Base-by-base conservation (phyloP, 345 rosid species). In the Populus simonii region DNA sequence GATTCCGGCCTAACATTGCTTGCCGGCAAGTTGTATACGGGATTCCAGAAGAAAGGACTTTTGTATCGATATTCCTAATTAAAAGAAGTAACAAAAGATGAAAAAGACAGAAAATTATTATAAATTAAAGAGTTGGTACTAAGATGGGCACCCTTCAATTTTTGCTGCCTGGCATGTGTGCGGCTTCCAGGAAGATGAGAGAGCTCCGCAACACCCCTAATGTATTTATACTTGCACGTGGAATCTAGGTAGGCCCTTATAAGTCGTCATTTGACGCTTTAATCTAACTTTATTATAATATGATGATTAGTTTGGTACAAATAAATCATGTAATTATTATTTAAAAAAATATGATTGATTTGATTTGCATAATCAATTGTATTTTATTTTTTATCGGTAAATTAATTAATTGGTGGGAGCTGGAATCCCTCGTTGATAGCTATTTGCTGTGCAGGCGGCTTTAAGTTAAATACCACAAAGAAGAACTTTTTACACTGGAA, bases 1-100 rank as follows among this genome's bases (percentile, higher is more conserved):
- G 90, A 81, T 74, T 86, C 89, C 55, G 92, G 93, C 73, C 97
- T 78, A 77, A 94, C 81, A 79, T 89, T 92, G 76, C 89, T 85
- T 72, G 73, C 90, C 74, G 98, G 98, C 73, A 94, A 77, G 33
- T 76, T 6, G 86, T 65, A 79, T 78, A 80, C 17, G 76, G 84
- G 77, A 79, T 7, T 27, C 96, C 92, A 5, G 93, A 81, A 80
- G 97, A 92, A 47, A 94, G 79, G 4, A 92, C 77, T 76, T 87
- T 90, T 5, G 87, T 76, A 0, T 89, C 90, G 96, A 90, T 92
- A 25, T 59, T 10, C 9, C 29, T n/a, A 59, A 59, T 9, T 3
- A 59, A n/a, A n/a, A 59, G 11, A 1, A 59, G 63, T n/a, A 59
- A 59, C 63, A 0, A 10, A 10, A 11, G 29, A 59, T n/a, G 63